Conservation (phyloP, 2,329 filamentous ascomycete genomes). For the Lasiodiplodia hormozganensis region DNA sequence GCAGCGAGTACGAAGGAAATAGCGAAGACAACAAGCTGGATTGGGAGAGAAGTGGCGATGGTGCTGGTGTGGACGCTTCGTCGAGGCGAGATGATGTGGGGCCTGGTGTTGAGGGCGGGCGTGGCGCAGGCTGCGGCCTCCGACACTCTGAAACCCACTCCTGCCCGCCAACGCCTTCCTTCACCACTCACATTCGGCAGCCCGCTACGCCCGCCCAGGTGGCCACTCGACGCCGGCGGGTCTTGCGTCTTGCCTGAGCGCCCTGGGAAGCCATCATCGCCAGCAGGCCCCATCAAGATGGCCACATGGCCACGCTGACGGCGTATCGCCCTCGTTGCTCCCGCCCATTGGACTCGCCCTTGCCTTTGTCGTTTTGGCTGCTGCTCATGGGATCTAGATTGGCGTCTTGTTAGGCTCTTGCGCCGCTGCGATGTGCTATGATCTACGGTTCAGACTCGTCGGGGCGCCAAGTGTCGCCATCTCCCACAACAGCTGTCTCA, state of each 20-base stretch:
- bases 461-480: slow-evolving; percentile 13
- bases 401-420: not conserved
- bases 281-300: not conserved
- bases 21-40: not conserved
- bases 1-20: not conserved
- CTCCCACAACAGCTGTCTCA: slow-evolving; percentile 22
- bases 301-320: not conserved
- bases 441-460: slow-evolving; percentile 14
- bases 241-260: slow-evolving; percentile 6
- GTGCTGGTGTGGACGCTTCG: not conserved
- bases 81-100: not conserved
- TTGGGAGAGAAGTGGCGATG: not conserved
- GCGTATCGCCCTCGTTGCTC: not conserved
- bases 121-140: not conserved
- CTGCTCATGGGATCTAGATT: slow-evolving; percentile 13
- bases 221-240: not conserved
- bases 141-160: slow-evolving; percentile 19
- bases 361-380: not conserved
- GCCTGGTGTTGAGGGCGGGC: slow-evolving; percentile 8
- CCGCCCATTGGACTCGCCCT: slow-evolving; percentile 11
- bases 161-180: not conserved
- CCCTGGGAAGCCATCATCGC: not conserved
- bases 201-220: not conserved
- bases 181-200: not conserved
- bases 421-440: slow-evolving; percentile 2